Percentiles rank a stretch among this genome's conserved stretches.
phyloP scores from a whole-genome alignment of 1,284 basidiomycete species.

The Chiua sp. region DNA sequence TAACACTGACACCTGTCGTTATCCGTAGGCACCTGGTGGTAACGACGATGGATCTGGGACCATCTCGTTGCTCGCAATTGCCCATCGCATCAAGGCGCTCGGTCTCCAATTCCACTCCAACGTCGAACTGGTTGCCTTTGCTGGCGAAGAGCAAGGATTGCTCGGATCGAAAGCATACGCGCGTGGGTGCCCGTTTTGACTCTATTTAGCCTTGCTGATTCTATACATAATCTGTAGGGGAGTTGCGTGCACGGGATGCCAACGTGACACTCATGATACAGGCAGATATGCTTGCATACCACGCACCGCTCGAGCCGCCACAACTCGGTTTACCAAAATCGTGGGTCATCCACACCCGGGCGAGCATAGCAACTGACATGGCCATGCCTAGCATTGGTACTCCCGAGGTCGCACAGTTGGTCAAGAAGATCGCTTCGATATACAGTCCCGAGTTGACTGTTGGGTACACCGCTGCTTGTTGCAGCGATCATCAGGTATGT shows the following conservation, averaged over 20 bases:
- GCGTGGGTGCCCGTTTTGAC: conserved; percentile 46
- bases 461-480: conserved; percentile 81
- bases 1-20: neutral
- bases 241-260: conserved; percentile 59
- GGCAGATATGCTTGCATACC: conserved; percentile 90
- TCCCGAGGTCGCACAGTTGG: conserved; percentile 73
- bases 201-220: neutral
- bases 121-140: conserved; percentile 72
- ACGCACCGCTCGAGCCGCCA: conserved; percentile 70
- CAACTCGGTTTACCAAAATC: conserved; percentile 79
- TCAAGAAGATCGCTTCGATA: conserved; percentile 72
- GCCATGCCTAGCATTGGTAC: conserved; percentile 69
- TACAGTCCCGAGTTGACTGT: conserved; percentile 86
- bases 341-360: conserved; percentile 41
- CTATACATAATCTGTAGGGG: conserved; percentile 41
- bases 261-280: conserved; percentile 85
- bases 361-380: neutral
- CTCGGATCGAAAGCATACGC: conserved; percentile 71
- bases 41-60: conserved; percentile 88
- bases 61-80: conserved; percentile 77
- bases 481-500: conserved; percentile 82
- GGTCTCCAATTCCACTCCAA: conserved; percentile 68
- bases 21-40: conserved; percentile 47
- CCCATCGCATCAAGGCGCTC: conserved; percentile 66
- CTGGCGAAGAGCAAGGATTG: conserved; percentile 76